Evolutionary conservation across 305 asterid genomes (phyloP).

Genomic region (Coffea humblotiana): DNA sequence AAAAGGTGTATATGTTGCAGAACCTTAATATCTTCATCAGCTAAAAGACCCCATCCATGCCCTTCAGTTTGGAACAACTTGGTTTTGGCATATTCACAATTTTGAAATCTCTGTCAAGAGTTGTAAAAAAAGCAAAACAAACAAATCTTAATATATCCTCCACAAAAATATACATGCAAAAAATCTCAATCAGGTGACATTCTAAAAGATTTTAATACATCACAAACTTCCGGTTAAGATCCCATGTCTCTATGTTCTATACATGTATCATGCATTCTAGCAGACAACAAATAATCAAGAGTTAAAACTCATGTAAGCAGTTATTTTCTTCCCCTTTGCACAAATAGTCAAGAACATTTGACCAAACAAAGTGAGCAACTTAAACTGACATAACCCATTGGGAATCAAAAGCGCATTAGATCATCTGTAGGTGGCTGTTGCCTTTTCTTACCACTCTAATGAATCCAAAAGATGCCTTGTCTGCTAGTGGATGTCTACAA

Average conservation of each 20-base stretch:
- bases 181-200: not conserved
- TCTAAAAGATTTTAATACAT: not conserved
- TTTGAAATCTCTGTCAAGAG: constrained; percentile 73
- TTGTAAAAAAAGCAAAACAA: not conserved
- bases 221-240: not conserved
- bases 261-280: too few relatives aligned
- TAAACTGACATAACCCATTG: too few relatives aligned
- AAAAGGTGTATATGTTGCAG: constrained; percentile 23
- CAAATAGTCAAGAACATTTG: not conserved
- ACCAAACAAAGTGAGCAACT: constrained; percentile 2
- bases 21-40: constrained; percentile 73
- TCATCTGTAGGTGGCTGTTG: not conserved
- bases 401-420: not conserved
- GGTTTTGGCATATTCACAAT: constrained; percentile 66
- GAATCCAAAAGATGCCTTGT: not conserved
- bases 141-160: constrained; percentile 14
- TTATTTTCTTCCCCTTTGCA: not conserved
- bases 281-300: not conserved
- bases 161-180: constrained; percentile 1
- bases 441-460: not conserved
- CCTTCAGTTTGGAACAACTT: constrained; percentile 81
- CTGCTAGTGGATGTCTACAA: not conserved
- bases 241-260: not conserved
- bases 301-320: not conserved
- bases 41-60: constrained; percentile 91